Base-by-base conservation (phyloP, 1,284 basidiomycete species). In the Mycena sp. region DNA sequence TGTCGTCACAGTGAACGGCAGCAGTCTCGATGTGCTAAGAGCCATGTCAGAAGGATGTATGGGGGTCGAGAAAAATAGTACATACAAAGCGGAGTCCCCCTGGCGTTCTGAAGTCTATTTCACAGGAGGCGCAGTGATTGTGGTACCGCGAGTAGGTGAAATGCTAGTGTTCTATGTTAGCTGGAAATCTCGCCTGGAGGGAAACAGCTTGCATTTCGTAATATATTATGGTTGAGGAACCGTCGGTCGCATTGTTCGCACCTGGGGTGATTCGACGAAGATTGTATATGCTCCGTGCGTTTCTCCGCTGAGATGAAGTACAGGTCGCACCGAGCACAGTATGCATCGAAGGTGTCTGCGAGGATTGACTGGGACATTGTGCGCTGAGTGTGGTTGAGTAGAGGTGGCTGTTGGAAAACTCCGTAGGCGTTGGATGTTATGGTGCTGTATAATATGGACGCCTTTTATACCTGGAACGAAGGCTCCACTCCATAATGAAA, bases 281-380 rank as follows among this genome's bases (percentile, higher is more conserved):
- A 54, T 38, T 69, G 54, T 25, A 67, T 64, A 50, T 70, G 67
- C 40, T 60, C 58, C 19, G 23, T 23, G 16, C 68, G 60, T 30
- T 68, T 43, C 29, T 28, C n/a, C 23, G 51, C 53, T 3, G 64
- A 61, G 35, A 23, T 38, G 50, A 71, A 70, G 49, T 70, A 71
- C 17, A 50, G 23, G 46, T 71, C 69, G 56, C 69, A 69, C 6
- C 25, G 21, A n/a, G 63, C 65, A 43, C 70, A 71, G 61, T 71
- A 71, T 45, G 57, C 53, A 11, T 59, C 25, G 37, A 57, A 44
- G 49, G 26, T 29, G 35, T 51, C 60, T 38, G 57, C 44, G 12
- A 53, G 48, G 52, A 56, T n/a, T n/a, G n/a, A n/a, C n/a, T 38
- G 10, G 52, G n/a, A n/a, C n/a, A n/a, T 19, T 29, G 14, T 21